A percentile compares a stretch with the other conserved stretches of the same genome.
Evolutionary conservation across 208 protist species (phyloP).

Genomic region (Novymonas esmeraldas): DNA sequence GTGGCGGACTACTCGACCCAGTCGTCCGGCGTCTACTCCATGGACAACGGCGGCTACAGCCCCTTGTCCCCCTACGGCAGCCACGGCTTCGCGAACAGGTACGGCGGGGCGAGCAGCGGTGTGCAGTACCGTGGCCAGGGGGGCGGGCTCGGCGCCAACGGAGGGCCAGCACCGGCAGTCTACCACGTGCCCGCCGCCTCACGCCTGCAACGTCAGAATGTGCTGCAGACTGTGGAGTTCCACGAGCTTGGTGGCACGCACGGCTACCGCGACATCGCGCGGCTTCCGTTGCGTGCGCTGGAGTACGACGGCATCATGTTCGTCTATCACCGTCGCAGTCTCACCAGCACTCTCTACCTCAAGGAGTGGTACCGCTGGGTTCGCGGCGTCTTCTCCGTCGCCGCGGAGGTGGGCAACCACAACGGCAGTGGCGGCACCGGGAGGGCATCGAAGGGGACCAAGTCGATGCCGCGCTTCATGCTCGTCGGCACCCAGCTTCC

Average conservation of each 20-base stretch:
- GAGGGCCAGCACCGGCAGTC: too few relatives aligned
- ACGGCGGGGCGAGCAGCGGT: background rate
- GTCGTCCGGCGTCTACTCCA: background rate
- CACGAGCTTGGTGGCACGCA: constrained; percentile 79
- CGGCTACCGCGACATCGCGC: constrained; percentile 48
- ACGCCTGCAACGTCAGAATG: background rate
- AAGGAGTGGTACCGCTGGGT: constrained; percentile 56
- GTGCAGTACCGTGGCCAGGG: constrained; percentile 17
- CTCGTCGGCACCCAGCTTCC: constrained; percentile 48
- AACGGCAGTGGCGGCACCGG: constrained; percentile 1
- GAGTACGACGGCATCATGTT: constrained; percentile 80
- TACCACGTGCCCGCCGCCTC: background rate
- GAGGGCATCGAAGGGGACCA: background rate
- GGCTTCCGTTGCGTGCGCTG: constrained; percentile 49
- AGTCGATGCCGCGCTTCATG: constrained; percentile 35
- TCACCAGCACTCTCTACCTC: constrained; percentile 60
- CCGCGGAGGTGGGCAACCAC: background rate
- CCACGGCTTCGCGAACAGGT: background rate
- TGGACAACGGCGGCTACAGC: constrained; percentile 3
- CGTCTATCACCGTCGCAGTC: constrained; percentile 64
- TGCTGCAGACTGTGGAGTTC: constrained; percentile 59
- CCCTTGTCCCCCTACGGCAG: constrained; percentile 9
- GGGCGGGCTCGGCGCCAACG: background rate
- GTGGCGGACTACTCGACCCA: background rate
- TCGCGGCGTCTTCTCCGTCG: constrained; percentile 22